Base-by-base conservation (phyloP, 2,329 filamentous ascomycete species). In the Lithohypha guttulata region DNA sequence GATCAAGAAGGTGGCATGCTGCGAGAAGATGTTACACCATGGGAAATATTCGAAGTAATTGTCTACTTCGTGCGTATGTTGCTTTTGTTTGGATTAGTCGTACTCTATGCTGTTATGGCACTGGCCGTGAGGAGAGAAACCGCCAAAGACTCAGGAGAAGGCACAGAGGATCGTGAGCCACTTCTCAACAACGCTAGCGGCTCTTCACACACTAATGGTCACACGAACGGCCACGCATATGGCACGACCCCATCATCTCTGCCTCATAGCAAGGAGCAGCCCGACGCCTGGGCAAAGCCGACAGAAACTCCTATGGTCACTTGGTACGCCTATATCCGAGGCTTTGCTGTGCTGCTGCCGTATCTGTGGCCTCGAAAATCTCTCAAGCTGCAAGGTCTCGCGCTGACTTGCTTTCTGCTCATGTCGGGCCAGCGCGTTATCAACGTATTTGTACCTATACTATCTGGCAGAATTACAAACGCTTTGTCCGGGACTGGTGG, bases 351-450 rank as follows among this genome's bases (percentile, higher is more conserved):
- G 36, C 94, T 98, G 62, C 93, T 96, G 58, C 89, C 87, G 0
- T 98, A 96, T 56, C 75, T 96, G 42, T 98, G 91, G 91, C 91
- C 91, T 1, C 81, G 79, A 53, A 89, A 89, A 55, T 79, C 84
- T 35, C 64, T 70, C 25, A 72, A 69, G 47, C 68, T 98, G 40
- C 81, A 95, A 63, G 49, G 85, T 17, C 72, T 87, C 39, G 85
- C 95, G 14, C 58, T 93, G 14, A 53, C 86, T 33, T 96, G 91
- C 62, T 87, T 96, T 54, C 37, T 76, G 23, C 71, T 98, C 33
- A 77, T 96, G 40, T 60, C 91, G 31, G 54, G 81, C 8, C 87
- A 95, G 64, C 79, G 91, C 45, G 67, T 79, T 34, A 75, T 98
- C 59, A 95, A 96, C 55, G 72, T 94, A 13, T 60, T 86, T 43